Base-by-base conservation (phyloP, 768 basidiomycete genomes). In the Rhodocollybia butyracea region DNA sequence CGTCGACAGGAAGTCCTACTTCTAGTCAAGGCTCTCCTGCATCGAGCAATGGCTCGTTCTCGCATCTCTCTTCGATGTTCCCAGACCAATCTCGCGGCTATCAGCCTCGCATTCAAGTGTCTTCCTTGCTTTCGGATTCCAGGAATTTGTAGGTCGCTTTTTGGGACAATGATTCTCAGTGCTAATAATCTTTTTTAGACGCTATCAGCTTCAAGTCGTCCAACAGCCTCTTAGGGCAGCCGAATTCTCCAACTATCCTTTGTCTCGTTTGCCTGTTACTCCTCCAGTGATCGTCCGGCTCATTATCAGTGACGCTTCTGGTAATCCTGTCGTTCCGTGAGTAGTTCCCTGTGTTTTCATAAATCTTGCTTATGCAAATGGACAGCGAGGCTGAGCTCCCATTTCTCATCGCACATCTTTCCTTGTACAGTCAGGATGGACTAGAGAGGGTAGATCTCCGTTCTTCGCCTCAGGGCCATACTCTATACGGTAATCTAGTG, bases 401-500 rank as follows among this genome's bases (percentile, higher is more conserved):
- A 4, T 97, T 94, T 70, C 79, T 97, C 41, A 79, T 95, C 59
- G 89, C 91, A 29, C 88, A 93, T 63, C 73, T 94, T 50, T 87
- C 90, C 3, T 70, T 96, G 30, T 85, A 81, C 65, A 82, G 83
- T 27, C 85, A 76, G 22, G 87, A 91, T 58, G 92, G 90, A 15
- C 62, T 70, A 46, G 77, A 76, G 24, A 67, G 82, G 19, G 66
- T 91, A 66, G 86, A 91, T 61, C 78, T 83, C 71, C 82, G 81
- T n/a, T 77, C 82, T 22, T 76, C 79, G 5, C 79, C 81, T 36
- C 78, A 78, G 8, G 56, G 58, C 21, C 36, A 19, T 65, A 73
- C 90, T 59, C 75, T 96, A 27, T 92, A 94, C 66, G 94, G 94
- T 45, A 91, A 87, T 59, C 75, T 95, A 27, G 91, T 95, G 26